A percentile compares a stretch with the other conserved stretches of the same genome.
Conservation (phyloP, 2,329 filamentous ascomycete genomes). For the Verticillium tricorpus region DNA sequence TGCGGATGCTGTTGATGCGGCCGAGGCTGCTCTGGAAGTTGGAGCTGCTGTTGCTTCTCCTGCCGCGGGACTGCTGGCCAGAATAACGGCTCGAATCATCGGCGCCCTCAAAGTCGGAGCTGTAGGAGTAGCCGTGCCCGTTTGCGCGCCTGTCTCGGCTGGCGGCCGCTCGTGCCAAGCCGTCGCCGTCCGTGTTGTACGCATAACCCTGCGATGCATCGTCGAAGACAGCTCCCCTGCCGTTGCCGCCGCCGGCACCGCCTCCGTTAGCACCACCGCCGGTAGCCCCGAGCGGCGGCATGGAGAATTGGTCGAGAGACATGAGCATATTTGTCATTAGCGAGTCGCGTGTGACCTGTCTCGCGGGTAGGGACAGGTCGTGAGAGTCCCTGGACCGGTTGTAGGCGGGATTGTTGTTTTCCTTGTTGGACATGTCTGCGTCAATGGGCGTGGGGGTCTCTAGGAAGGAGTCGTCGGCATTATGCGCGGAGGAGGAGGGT, state of each 20-base stretch:
- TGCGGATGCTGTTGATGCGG: constrained; percentile 56
- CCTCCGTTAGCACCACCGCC: constrained; percentile 1
- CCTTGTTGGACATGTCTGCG: constrained; percentile 25
- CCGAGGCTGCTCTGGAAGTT: constrained; percentile 59
- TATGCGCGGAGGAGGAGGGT: constrained; percentile 15
- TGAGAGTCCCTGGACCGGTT: constrained; percentile 61
- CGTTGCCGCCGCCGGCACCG: neutral
- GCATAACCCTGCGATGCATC: constrained; percentile 7
- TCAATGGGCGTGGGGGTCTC: constrained; percentile 33
- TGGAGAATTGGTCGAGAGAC: constrained; percentile 80
- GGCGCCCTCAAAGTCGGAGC: constrained; percentile 57
- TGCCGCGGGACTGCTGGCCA: constrained; percentile 49
- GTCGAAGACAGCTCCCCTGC: constrained; percentile 5
- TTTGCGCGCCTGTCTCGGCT: constrained; percentile 16
- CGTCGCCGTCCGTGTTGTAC: constrained; percentile 11
- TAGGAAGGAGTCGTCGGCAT: constrained; percentile 30
- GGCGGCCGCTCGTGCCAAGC: constrained; percentile 6
- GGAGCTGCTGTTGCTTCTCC: constrained; percentile 77
- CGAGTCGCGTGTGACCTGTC: constrained; percentile 78
- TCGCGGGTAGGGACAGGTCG: constrained; percentile 75
- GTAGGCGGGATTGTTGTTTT: constrained; percentile 20
- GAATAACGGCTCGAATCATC: constrained; percentile 52
- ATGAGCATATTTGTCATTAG: constrained; percentile 94
- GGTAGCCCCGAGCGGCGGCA: constrained; percentile 23
- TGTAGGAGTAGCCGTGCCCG: constrained; percentile 37